Base-by-base conservation (phyloP, 768 basidiomycete species). In the Podaxis sp. region DNA sequence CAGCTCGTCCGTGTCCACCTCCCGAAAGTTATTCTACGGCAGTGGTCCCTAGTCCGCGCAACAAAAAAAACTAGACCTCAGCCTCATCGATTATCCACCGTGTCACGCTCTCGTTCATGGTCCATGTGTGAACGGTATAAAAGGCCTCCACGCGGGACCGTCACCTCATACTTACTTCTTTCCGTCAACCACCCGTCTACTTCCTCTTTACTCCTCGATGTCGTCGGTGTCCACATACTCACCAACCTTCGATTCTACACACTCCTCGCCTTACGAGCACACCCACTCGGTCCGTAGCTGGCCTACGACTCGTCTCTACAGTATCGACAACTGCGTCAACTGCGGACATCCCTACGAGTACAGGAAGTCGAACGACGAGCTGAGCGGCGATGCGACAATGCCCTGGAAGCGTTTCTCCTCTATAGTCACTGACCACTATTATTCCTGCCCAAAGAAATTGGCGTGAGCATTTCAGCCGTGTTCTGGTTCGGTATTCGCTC, bases 161-260 rank as follows among this genome's bases (percentile, higher is more conserved):
- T 63, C 54, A 56, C 61, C 55, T 39, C 54, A 38, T 15, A 63
- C 55, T 63, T 63, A 63, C 61, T 63, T 63, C 61, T 39, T 56
- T 22, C 53, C 19, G 26, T 12, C 33, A 39, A 39, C 54, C 48
- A 49, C 24, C 33, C 11, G 46, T 11, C 36, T 51, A 59, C 49
- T 49, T 28, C 46, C 46, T 48, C 53, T 19, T 57, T 30, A 39
- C 9, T 28, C 11, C 17, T 28, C 39, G 22, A 63, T 57, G 61
- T 36, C 33, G 30, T 49, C 61, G 5, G 36, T n/a, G 17, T 56
- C 54, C 6, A 49, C 52, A 38, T 2, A 24, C 13, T 49, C 54
- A 36, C 46, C 54, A 8, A 57, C 46, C 15, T 39, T 30, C 13
- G 48, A 52, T 8, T 17, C 28, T 9, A n/a, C 15, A 57, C 24